Percentiles rank a stretch among this genome's conserved stretches.
Conservation (phyloP, 305 asterid species). For the Coffea humblotiana region DNA sequence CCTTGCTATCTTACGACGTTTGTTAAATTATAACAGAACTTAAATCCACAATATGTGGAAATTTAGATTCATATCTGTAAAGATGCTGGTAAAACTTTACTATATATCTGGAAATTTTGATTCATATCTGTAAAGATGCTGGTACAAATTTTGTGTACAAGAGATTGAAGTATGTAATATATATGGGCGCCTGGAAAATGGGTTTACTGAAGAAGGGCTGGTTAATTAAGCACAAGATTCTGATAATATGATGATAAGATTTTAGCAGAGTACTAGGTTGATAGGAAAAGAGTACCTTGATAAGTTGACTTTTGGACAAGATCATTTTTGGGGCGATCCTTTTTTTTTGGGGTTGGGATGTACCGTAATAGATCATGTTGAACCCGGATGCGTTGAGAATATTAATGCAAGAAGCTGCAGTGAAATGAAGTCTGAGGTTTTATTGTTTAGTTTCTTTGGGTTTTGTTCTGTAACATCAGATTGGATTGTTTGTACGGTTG, state of each 20-base stretch:
- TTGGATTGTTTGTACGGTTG: background rate
- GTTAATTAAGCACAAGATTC: background rate
- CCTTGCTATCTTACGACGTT: constrained; percentile 34
- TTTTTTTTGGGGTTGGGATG: background rate
- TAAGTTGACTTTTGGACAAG: background rate
- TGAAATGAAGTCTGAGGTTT: background rate
- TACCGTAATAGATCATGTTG: background rate
- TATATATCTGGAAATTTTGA: no score
- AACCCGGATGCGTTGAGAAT: background rate
- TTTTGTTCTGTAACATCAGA: background rate
- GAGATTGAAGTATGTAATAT: no score
- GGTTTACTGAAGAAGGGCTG: background rate
- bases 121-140: no score
- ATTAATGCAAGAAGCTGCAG: no score
- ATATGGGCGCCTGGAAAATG: background rate
- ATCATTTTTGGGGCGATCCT: background rate
- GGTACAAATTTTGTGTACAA: no score
- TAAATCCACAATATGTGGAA: background rate
- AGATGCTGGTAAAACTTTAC: background rate
- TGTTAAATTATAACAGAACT: background rate
- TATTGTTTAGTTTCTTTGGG: background rate
- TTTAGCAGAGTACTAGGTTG: background rate
- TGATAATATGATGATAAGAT: background rate
- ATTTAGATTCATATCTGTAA: background rate
- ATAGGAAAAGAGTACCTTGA: background rate